Conservation (phyloP, 352 stramenopile species). For the Phytophthora constricta region DNA sequence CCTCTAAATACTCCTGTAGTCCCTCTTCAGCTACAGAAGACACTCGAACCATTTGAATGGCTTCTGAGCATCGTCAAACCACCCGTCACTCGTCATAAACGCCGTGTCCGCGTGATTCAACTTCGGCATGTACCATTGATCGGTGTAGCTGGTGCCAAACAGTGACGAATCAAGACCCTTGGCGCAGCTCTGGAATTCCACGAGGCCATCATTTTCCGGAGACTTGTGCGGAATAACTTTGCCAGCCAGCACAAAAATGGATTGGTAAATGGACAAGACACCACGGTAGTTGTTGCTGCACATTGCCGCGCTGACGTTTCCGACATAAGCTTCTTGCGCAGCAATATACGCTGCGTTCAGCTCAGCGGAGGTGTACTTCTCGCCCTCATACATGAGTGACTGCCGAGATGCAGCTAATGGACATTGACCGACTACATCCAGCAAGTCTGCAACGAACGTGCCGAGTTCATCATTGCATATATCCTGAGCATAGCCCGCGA, state of each 20-base stretch:
- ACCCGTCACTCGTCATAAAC: slow-evolving; percentile 39
- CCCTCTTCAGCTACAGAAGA: slow-evolving; percentile 15
- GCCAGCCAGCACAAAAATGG: slow-evolving; percentile 22
- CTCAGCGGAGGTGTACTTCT: slow-evolving; percentile 20
- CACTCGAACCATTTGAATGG: slow-evolving; percentile 40
- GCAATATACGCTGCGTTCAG: slow-evolving; percentile 33
- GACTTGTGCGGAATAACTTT: slow-evolving; percentile 21
- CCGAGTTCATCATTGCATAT: slow-evolving; percentile 30
- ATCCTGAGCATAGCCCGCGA: slow-evolving; percentile 34
- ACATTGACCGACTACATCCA: slow-evolving; percentile 42
- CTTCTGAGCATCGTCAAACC: slow-evolving; percentile 30
- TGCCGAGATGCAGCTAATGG: slow-evolving; percentile 23
- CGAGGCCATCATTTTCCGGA: slow-evolving; percentile 24
- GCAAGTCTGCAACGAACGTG: slow-evolving; percentile 14
- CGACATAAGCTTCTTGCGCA: slow-evolving; percentile 37
- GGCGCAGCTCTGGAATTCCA: slow-evolving; percentile 42
- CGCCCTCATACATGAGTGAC: slow-evolving; percentile 41
- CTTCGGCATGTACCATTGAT: slow-evolving; percentile 31
- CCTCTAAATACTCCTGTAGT: too few relatives aligned
- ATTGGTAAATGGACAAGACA: slow-evolving; percentile 38
- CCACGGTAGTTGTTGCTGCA: slow-evolving; percentile 44
- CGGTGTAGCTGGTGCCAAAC: slow-evolving; percentile 34
- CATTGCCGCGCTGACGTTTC: slow-evolving; percentile 45
- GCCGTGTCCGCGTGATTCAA: slow-evolving; percentile 47
- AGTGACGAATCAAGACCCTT: slow-evolving; percentile 21